Percentiles rank a stretch among this genome's conserved stretches.
Evolutionary conservation across 129 eudicot species (phyloP).

Genomic region (Rutidosis leptorrhynchoides): DNA sequence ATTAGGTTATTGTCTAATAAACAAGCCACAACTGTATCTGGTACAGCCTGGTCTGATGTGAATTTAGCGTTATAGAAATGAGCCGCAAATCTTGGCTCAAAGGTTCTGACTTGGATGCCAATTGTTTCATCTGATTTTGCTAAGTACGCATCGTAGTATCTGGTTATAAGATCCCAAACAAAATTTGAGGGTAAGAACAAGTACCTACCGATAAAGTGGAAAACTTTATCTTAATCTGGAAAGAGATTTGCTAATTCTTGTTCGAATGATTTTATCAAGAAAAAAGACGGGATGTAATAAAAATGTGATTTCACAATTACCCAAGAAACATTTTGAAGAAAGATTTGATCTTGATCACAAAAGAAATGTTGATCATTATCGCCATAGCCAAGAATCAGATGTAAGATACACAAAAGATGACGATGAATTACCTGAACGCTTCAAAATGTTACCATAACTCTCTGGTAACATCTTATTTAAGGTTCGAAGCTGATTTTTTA

Average conservation of each 20-base stretch:
- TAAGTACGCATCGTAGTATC: background rate
- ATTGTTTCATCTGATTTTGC: constrained; percentile 6
- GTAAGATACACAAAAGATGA: constrained; percentile 3
- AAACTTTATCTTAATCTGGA: background rate
- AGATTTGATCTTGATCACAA: constrained; percentile 4
- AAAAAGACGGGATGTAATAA: constrained; percentile 1
- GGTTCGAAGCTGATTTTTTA: background rate
- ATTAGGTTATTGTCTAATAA: background rate
- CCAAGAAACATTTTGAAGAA: background rate
- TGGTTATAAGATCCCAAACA: constrained; percentile 14
- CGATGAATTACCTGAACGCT: background rate
- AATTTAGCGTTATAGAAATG: background rate
- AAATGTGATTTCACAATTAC: background rate
- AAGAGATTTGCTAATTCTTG: background rate
- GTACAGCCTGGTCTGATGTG: background rate
- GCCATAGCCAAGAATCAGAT: background rate
- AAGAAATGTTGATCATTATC: background rate
- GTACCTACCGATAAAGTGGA: background rate
- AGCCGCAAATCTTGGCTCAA: background rate
- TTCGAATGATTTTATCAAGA: background rate
- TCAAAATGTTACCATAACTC: background rate
- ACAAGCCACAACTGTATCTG: background rate
- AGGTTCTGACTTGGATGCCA: background rate
- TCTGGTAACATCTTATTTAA: background rate
- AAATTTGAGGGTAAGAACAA: constrained; percentile 1